These are phyloP conservation scores for Podaxis sp. DNA, from an alignment of 768 basidiomycete genomes.

Conservation along the genomic window DNA sequence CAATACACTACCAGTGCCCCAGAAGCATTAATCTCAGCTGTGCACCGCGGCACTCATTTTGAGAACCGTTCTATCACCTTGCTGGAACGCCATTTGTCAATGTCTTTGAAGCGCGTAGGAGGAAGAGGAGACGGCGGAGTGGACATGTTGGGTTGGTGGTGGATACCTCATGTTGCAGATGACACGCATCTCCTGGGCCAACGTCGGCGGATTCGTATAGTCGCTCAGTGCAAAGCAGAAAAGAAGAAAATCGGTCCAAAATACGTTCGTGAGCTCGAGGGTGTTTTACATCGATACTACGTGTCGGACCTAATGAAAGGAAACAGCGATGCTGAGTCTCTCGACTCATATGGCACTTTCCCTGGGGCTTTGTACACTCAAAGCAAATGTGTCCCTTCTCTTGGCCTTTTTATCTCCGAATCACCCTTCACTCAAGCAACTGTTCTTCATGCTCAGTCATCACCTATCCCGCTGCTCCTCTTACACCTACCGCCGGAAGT, in stretches of 20 bases:
- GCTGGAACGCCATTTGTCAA: slow-evolving; percentile 67
- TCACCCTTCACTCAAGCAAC: slow-evolving; percentile 77
- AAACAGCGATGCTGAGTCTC: neutral
- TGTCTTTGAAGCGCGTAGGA: slow-evolving; percentile 78
- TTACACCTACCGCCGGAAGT: slow-evolving; percentile 64
- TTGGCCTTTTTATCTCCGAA: slow-evolving; percentile 81
- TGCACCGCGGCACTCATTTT: slow-evolving; percentile 72
- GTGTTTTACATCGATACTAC: slow-evolving; percentile 64
- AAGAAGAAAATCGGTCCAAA: slow-evolving; percentile 77
- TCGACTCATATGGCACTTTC: neutral
- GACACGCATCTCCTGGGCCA: neutral
- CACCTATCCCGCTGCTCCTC: slow-evolving; percentile 76
- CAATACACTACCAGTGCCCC: neutral
- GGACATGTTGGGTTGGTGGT: slow-evolving; percentile 93
- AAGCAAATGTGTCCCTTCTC: slow-evolving; percentile 19
- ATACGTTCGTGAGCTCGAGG: slow-evolving; percentile 87
- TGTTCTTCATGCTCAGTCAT: slow-evolving; percentile 68
- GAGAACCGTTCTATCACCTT: slow-evolving; percentile 66
- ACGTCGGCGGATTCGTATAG: slow-evolving; percentile 64
- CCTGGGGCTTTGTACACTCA: neutral
- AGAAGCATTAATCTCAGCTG: slow-evolving; percentile 40
- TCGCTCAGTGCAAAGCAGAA: slow-evolving; percentile 93
- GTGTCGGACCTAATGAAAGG: slow-evolving; percentile 6
- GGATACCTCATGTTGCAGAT: slow-evolving; percentile 51
- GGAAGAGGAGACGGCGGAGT: slow-evolving; percentile 90